Evolutionary conservation across 2,329 filamentous ascomycete species (phyloP), one percentile per base, ranked within the genome.

Genomic region (Mariannaea sp.): DNA sequence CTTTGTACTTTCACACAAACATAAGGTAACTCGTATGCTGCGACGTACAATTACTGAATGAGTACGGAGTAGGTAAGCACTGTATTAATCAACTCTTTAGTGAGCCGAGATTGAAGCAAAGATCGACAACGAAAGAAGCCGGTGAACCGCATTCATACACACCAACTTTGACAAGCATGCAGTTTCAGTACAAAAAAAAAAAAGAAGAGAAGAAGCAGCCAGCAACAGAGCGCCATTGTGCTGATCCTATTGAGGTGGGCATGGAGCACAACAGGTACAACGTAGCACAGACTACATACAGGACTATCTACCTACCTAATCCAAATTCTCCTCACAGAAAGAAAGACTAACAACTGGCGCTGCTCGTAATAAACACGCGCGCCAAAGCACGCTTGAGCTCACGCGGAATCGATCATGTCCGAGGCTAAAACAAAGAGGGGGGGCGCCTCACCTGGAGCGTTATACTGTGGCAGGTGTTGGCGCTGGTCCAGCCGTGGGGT

Each of bases 371-470:
- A 13, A 32, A 27, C 19, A 44, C 30, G 26, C 33, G 16, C 48
- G 35, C 35, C 17, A 20, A 26, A 26, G 26, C 22, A 42, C 22
- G 22, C 47, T 32, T 44, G 22, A 32, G 39, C 24, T 27, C 42
- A 35, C 44, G 50, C 50, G 50, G 50, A 53, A 53, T 47, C 44
- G 22, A 48, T 32, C 50, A 26, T 32, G 32, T 26, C 44, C 50
- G 33, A 30, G 33, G 39, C 50, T 53, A 53, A 44, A 27, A 45
- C 22, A 41, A 35, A 30, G 49, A 53, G 38, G 39, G 50, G 50
- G 14, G 42, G 36, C 13, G 30, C 50, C 39, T 26, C 50, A 42
- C 43, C 50, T 36, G 42, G 33, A 36, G 10, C 39, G 24, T 36
- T 30, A n/a, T n/a, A n/a, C n/a, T n/a, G n/a, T n/a, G n/a, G 27